A percentile compares a stretch with the other conserved stretches of the same genome.
Evolutionary conservation across 768 basidiomycete species (phyloP).

Genomic region (Suillus placidus): DNA sequence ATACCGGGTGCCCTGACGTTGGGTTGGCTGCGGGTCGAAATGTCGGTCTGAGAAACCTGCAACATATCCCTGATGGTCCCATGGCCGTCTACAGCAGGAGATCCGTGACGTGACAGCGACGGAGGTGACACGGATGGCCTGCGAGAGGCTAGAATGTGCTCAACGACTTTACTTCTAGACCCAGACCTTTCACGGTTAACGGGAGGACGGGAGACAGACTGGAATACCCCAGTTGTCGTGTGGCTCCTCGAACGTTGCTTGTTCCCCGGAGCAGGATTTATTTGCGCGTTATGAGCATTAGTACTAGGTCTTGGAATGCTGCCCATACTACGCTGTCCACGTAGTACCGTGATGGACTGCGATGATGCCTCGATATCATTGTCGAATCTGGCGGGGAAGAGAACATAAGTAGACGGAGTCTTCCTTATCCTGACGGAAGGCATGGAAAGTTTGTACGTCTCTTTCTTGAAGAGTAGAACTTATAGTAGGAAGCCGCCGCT

Average conservation of each 20-base stretch:
- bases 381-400: slow-evolving; percentile 3
- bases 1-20: slow-evolving; percentile 40
- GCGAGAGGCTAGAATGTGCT: slow-evolving; percentile 13
- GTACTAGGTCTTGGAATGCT: neutral
- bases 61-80: slow-evolving; percentile 21
- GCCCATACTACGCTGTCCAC: slow-evolving; percentile 4
- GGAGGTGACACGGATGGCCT: slow-evolving; percentile 5
- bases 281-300: neutral
- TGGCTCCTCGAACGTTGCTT: slow-evolving; percentile 6
- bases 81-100: slow-evolving; percentile 1
- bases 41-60: slow-evolving; percentile 45
- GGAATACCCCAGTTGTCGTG: slow-evolving; percentile 9
- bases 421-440: slow-evolving; percentile 52
- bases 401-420: neutral
- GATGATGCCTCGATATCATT: neutral
- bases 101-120: neutral
- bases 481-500: neutral
- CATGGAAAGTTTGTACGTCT: slow-evolving; percentile 31
- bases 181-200: slow-evolving; percentile 1
- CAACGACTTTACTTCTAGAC: slow-evolving; percentile 17
- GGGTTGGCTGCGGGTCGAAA: slow-evolving; percentile 37
- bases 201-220: slow-evolving; percentile 3
- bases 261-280: neutral
- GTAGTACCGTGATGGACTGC: slow-evolving; percentile 4
- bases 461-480: neutral